Base-by-base conservation (phyloP, 768 basidiomycete genomes). In the Inosperma sp. region DNA sequence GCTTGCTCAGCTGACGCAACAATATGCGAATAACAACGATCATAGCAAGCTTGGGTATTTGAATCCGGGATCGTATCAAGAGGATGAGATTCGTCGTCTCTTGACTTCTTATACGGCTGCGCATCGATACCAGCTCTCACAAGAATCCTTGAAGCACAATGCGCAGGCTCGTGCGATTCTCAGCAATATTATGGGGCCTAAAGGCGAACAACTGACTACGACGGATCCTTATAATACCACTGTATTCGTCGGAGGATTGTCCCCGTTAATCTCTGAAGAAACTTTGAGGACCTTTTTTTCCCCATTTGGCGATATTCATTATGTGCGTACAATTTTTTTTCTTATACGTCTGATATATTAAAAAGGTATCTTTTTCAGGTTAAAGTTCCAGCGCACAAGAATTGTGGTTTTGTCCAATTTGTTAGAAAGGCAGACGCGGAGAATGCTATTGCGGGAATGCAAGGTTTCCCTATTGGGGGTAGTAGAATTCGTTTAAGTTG, bases 201-300 rank as follows among this genome's bases (percentile, higher is more conserved):
- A 91, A 54, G 90, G 88, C 50, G 86, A 91, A 70, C 83, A 89
- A 65, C 72, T 92, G 55, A 89, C 88, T 23, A 88, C 87, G 19
- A 89, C 86, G 17, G 93, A 95, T 61, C 93, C 93, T n/a, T 92
- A 93, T 62, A 96, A 95, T 61, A 94, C 93, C 12, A 96, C 93
- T 2, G 93, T 92, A 5, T 96, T 96, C 56, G 93, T 96, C 16
- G 93, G 93, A 21, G 93, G 93, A 0, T 64, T 95, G 46, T 89
- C 88, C 8, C 89, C 89, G 14, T 68, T 93, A 52, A 93, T 96
- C 36, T 84, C 86, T 22, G 93, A 95, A 69, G 93, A 95, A 40
- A 94, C 91, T 2, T 68, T 96, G 62, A 76, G 90, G 65, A 90
- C 89, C 3, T 93, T 93, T 68, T 94, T 94, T 67, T 78, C 81